Base-by-base conservation (phyloP, 768 basidiomycete species). In the Panaeolus papilionaceus region DNA sequence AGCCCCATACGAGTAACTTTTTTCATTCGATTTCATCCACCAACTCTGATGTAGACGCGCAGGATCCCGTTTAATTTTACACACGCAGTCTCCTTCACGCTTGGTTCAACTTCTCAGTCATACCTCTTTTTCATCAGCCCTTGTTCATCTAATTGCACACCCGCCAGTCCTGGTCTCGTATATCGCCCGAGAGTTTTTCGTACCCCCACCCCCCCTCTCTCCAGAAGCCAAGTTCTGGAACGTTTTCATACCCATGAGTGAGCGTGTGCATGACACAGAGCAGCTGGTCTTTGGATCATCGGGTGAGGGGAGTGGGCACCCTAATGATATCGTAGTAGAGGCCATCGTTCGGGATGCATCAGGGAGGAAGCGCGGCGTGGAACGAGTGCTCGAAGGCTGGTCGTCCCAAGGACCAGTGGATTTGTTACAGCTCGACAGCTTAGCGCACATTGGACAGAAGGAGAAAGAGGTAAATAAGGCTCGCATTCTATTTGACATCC, bases 171-270 rank as follows among this genome's bases (percentile, higher is more conserved):
- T 98, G 64, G 79, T 98, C 40, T 75, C 73, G 7, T 87, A 94
- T 73, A 79, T 99, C 62, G 84, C 92, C 1, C 83, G 81, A 33
- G 87, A 88, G 8, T 95, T 93, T 75, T 82, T 93, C 58, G 86
- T 88, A 1, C 86, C 85, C 0, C 93, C 94, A 0, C 91, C 92
- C 1, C 87, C 91, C 8, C 78, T 82, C 45, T 86, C 88, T 9
- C 71, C 85, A 0, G 79, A 83, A n/a, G 80, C 85, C 40, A 93
- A 93, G 73, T 96, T 96, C 79, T 96, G 92, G 93, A 81, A 82
- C 42, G 82, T 94, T 11, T 93, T 96, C 72, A 76, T 88, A 8
- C 91, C 92, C 0, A 75, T 93, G 66, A 86, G 89, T 65, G 89
- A 88, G 75, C 85, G 91, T 28, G 75, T 71, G 3, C 77, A 84